Conservation (phyloP, 2,329 filamentous ascomycete species). For the Coleophoma crateriformis region DNA sequence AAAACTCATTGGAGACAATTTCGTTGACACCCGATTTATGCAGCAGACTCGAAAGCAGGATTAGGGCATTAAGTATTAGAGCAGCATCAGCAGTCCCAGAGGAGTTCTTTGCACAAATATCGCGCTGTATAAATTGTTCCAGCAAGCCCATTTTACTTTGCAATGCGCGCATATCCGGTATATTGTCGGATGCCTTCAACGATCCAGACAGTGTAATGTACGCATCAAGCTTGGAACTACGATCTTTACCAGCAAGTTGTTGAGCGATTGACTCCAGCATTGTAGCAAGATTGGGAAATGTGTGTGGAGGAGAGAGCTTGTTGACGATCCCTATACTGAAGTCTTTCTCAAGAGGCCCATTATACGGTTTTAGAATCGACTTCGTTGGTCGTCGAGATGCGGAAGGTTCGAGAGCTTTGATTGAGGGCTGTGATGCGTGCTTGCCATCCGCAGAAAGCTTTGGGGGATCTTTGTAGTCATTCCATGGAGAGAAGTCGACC, state of each 20-base stretch:
- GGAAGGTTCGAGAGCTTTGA: constrained; percentile 19
- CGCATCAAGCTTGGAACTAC: constrained; percentile 72
- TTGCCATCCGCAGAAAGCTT: constrained; percentile 10
- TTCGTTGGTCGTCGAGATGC: constrained; percentile 50
- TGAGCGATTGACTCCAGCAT: constrained; percentile 84
- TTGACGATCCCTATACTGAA: constrained; percentile 6
- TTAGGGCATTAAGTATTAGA: constrained; percentile 72
- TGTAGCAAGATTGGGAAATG: constrained; percentile 57
- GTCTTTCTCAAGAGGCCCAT: constrained; percentile 19
- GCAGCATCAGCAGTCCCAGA: constrained; percentile 57
- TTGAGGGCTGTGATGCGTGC: constrained; percentile 1
- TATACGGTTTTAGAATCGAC: constrained; percentile 75
- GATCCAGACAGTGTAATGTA: constrained; percentile 75
- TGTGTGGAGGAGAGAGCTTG: constrained; percentile 17
- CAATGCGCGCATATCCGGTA: constrained; percentile 70
- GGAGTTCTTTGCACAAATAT: constrained; percentile 59
- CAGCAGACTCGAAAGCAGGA: constrained; percentile 71
- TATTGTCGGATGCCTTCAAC: constrained; percentile 74
- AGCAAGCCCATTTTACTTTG: constrained; percentile 72
- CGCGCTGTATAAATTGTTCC: constrained; percentile 77
- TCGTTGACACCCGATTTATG: constrained; percentile 67
- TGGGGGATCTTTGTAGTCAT: constrained; percentile 45
- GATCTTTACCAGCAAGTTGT: constrained; percentile 71
- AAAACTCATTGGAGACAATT: constrained; percentile 72
- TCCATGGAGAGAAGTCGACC: constrained; percentile 58